Evolutionary conservation across 1,284 basidiomycete genomes (phyloP).

Genomic region (Cutaneotrichosporon dermatis): DNA sequence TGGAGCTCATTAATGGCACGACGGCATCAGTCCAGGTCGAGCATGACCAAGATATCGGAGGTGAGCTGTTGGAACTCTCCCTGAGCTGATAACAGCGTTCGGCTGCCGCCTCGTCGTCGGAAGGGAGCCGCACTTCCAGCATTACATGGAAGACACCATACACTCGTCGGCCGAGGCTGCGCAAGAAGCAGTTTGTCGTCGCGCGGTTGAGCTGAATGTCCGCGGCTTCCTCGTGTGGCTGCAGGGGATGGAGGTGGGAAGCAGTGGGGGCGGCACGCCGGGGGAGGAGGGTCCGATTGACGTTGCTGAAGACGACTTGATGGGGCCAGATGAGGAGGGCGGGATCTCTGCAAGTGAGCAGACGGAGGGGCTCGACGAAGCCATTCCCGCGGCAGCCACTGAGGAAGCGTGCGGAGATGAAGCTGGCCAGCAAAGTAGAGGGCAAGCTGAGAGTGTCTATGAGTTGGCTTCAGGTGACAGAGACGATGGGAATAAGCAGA

Average conservation of each 20-base stretch:
- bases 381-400: too few species aligned
- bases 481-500: too few species aligned
- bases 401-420: too few species aligned
- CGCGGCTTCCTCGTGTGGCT: conserved; percentile 5
- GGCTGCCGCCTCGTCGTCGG: conserved; percentile 18
- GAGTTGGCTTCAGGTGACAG: too few species aligned
- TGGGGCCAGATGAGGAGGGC: too few species aligned
- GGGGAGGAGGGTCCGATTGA: too few species aligned
- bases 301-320: too few species aligned
- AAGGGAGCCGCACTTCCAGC: neutral
- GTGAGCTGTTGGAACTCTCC: neutral
- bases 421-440: too few species aligned
- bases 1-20: neutral
- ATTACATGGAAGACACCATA: conserved; percentile 11
- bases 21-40: neutral
- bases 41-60: neutral
- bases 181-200: conserved; percentile 16
- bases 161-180: conserved; percentile 13
- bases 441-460: too few species aligned
- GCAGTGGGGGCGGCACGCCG: too few species aligned
- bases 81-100: conserved; percentile 8
- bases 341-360: too few species aligned
- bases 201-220: conserved; percentile 19
- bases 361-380: too few species aligned
- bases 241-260: neutral